Percentiles rank a stretch among this genome's conserved stretches.
Conservation (phyloP, 495 filamentous ascomycete species). For the Extremus antarcticus region DNA sequence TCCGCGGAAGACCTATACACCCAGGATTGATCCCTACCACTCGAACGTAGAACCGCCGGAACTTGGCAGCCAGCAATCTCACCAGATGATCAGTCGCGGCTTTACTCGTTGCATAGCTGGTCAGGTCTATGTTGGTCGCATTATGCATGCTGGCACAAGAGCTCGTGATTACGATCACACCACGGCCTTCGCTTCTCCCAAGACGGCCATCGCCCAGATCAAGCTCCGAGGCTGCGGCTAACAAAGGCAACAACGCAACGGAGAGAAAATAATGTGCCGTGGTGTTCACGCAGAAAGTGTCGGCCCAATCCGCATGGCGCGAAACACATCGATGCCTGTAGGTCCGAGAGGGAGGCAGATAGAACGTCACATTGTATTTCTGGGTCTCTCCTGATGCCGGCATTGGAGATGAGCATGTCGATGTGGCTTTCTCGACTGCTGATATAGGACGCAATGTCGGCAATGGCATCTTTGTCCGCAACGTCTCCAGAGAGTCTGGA, state of each 20-base stretch:
- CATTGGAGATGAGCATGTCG: not conserved
- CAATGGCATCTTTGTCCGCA: not conserved
- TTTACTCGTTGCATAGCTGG: not conserved
- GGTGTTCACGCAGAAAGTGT: not conserved
- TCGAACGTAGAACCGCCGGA: not conserved
- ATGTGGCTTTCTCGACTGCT: not conserved
- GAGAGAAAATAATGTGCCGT: not conserved
- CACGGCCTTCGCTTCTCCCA: not conserved
- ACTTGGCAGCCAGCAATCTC: not conserved
- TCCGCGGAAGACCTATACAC: not conserved
- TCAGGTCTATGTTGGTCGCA: not conserved
- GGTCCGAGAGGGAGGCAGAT: not conserved
- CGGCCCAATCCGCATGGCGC: not conserved
- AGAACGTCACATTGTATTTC: not conserved
- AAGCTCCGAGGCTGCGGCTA: not conserved
- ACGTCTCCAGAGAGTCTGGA: not conserved
- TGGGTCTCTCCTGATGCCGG: not conserved
- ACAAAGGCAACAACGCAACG: not conserved
- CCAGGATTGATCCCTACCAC: not conserved
- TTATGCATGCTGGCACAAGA: not conserved
- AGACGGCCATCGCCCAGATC: not conserved
- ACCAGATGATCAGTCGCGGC: not conserved
- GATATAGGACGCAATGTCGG: not conserved
- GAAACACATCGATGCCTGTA: not conserved
- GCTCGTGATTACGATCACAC: not conserved